These are phyloP conservation scores for Rhodotorula toruloides DNA, from an alignment of 768 basidiomycete species.

Conservation along the genomic window DNA sequence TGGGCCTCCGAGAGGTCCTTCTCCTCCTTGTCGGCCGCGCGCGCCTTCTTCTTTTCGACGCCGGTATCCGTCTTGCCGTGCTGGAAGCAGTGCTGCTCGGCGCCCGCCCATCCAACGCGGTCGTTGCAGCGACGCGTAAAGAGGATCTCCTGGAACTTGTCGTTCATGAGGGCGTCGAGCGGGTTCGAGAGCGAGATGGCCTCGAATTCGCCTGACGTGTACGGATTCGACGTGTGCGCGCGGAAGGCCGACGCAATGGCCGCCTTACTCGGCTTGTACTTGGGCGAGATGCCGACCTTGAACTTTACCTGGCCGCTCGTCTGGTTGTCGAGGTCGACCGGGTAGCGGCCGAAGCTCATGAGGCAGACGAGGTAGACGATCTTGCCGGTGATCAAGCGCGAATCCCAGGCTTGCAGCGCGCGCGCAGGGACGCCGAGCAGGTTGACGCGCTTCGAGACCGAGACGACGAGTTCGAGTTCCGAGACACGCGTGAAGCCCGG, in stretches of 20 bases:
- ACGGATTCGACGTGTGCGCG: conserved; percentile 55
- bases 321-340: conserved; percentile 54
- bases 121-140: conserved; percentile 54
- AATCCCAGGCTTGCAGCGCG: conserved; percentile 70
- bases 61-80: conserved; percentile 49
- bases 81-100: conserved; percentile 55
- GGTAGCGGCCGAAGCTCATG: conserved; percentile 55
- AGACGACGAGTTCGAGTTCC: conserved; percentile 51
- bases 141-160: conserved; percentile 56
- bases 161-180: conserved; percentile 59
- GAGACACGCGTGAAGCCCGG: conserved; percentile 59
- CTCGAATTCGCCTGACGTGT: conserved; percentile 51
- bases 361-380: conserved; percentile 60
- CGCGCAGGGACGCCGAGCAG: conserved; percentile 59
- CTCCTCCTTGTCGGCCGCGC: conserved; percentile 50
- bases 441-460: conserved; percentile 45
- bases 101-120: conserved; percentile 63
- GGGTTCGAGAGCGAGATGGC: conserved; percentile 62
- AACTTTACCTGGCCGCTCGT: conserved; percentile 54
- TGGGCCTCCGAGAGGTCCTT: conserved; percentile 44
- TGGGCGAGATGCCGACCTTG: conserved; percentile 58
- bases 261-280: conserved; percentile 59
- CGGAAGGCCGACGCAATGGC: conserved; percentile 49
- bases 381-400: conserved; percentile 56
- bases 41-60: conserved; percentile 46